Evolutionary conservation across 371 early-diverging fungal species (phyloP), one percentile per base, ranked within the genome.

Genomic region (Mortierella sp.): DNA sequence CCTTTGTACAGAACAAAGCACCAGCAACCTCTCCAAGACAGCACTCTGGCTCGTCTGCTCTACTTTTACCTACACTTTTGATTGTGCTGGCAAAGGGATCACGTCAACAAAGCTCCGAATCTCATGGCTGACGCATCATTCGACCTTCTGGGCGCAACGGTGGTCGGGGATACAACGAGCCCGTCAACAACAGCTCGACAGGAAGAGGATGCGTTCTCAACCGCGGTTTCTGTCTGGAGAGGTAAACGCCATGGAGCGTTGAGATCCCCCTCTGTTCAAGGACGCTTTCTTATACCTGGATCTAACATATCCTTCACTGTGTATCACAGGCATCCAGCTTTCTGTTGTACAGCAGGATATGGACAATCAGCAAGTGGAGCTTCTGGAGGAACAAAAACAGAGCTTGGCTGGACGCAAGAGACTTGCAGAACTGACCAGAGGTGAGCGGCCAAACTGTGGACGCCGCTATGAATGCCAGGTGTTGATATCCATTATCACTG

Each of bases 371-470:
- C 91, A 93, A 10, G 78, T 92, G 18, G 85, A 86, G 19, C 89
- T 96, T 43, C 86, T 95, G 45, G 93, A 93, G 64, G 92, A 93
- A 71, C 96, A 96, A 69, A 93, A 92, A 67, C 89, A 91, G 64
- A 86, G 89, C 2, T 71, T 93, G 5, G 87, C 76, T 24, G 76
- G 70, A 19, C 84, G 96, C 62, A 95, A 95, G 76, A 87, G 86
- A 58, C 83, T 96, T 3, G 94, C 97, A 10, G 96, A 96, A 58
- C 86, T 91, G 69, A 96, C 97, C 45, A 90, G 94, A 87, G 92
- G 93, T 91, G 16, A 43, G 5, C 16, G 9, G 45, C 5, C 19
- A 14, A 19, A 19, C n/a, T 16, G 4, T 9, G 5, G 14, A 16
- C 19, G 14, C 19, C 3, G 4, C 14, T 14, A 43, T 19, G 19